These are phyloP conservation scores for Xylariomycetidae sp. DNA, from an alignment of 2,329 filamentous ascomycete species.

Conservation along the genomic window DNA sequence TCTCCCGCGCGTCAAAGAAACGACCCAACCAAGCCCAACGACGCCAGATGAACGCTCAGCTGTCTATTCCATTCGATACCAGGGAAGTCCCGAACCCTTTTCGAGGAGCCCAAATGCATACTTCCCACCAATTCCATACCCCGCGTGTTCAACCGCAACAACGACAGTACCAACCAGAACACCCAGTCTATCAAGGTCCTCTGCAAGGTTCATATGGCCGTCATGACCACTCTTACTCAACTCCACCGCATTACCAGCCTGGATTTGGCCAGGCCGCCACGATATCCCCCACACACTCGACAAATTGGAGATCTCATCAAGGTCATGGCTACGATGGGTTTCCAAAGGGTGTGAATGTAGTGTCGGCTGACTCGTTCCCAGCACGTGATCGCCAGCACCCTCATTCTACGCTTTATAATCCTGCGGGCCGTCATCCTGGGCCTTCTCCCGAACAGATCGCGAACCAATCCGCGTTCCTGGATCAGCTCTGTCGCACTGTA, in stretches of 20 bases:
- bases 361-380: conserved; percentile 20
- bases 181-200: neutral
- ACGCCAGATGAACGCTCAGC: conserved; percentile 56
- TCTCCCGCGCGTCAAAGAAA: conserved; percentile 35
- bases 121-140: conserved; percentile 23
- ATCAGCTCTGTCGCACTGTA: conserved; percentile 42
- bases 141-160: conserved; percentile 19
- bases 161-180: neutral
- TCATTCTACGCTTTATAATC: conserved; percentile 28
- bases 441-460: conserved; percentile 40
- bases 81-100: conserved; percentile 20
- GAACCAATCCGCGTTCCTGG: conserved; percentile 45
- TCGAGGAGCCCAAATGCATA: conserved; percentile 6
- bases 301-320: conserved; percentile 20
- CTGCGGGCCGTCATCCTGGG: conserved; percentile 22
- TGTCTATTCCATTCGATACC: conserved; percentile 52
- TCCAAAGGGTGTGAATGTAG: conserved; percentile 15
- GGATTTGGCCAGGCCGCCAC: conserved; percentile 10
- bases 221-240: conserved; percentile 2
- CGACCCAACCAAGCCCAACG: conserved; percentile 60
- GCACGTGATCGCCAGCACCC: conserved; percentile 15
- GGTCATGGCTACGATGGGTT: conserved; percentile 7
- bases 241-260: conserved; percentile 11
- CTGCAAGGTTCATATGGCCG: neutral
- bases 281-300: conserved; percentile 11